Percentiles rank a stretch among this genome's conserved stretches.
Conservation (phyloP, 768 basidiomycete species). For the Agaricus sinodeliciosus region DNA sequence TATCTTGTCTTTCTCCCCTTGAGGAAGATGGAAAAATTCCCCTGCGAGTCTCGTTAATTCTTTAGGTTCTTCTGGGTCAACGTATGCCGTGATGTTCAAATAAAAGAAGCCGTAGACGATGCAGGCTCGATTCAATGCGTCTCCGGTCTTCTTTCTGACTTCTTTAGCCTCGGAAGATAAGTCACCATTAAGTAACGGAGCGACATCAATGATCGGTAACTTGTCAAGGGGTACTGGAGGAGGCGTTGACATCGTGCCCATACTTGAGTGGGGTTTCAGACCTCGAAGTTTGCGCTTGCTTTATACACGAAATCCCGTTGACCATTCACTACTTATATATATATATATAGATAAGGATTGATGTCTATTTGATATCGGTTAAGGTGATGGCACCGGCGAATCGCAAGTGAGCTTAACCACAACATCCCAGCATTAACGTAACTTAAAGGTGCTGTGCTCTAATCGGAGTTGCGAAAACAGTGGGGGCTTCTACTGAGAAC, state of each 20-base stretch:
- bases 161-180: conserved; percentile 19
- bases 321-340: no score
- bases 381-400: no score
- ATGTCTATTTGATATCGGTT: no score
- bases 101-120: conserved; percentile 87
- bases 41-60: conserved; percentile 59
- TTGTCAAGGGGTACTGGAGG: conserved; percentile 6
- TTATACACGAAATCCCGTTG: neutral
- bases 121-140: conserved; percentile 67
- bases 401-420: no score
- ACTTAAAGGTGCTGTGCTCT: no score
- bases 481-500: no score
- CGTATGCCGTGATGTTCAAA: conserved; percentile 58
- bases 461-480: no score
- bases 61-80: conserved; percentile 52
- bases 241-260: neutral
- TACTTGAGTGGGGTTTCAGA: neutral
- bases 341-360: no score
- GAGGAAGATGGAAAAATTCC: conserved; percentile 66
- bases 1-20: conserved; percentile 77
- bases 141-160: conserved; percentile 39
- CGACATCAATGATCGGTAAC: conserved; percentile 70
- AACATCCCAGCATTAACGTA: no score
- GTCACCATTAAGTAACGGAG: conserved; percentile 48
- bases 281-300: neutral